Percentiles rank a stretch among this genome's conserved stretches.
Conservation (phyloP, 306 rosid species). For the Abrus precatorius region DNA sequence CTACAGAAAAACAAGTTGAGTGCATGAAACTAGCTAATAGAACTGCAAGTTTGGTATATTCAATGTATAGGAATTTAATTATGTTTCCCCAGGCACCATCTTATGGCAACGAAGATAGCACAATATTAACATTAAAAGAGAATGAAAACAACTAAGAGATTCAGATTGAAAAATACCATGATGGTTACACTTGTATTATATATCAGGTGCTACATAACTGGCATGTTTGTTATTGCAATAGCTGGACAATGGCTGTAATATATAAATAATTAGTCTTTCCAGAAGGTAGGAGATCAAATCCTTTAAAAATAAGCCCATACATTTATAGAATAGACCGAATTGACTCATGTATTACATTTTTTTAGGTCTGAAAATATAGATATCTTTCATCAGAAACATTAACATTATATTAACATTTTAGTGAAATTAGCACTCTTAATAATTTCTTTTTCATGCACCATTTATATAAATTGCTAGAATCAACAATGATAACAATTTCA, state of each 20-base stretch:
- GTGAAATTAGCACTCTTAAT: too few relatives aligned
- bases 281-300: slow-evolving; percentile 40
- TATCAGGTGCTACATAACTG: slow-evolving; percentile 17
- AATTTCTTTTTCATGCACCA: too few relatives aligned
- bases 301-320: slow-evolving; percentile 27
- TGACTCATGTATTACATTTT: not conserved
- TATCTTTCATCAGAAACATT: too few relatives aligned
- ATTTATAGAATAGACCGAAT: not conserved
- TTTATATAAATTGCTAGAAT: not conserved
- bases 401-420: too few relatives aligned
- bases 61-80: slow-evolving; percentile 43
- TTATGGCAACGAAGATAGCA: slow-evolving; percentile 34
- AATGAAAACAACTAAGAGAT: slow-evolving; percentile 24
- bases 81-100: slow-evolving; percentile 20
- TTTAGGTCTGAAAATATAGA: too few relatives aligned
- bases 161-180: slow-evolving; percentile 33
- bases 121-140: not conserved
- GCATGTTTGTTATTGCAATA: slow-evolving; percentile 38
- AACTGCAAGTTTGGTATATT: slow-evolving; percentile 1
- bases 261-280: slow-evolving; percentile 20
- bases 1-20: not conserved
- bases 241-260: slow-evolving; percentile 43
- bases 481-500: not conserved
- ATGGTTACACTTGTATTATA: not conserved
- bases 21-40: slow-evolving; percentile 40